Evolutionary conservation across 176 grass and related monocot genomes (phyloP), one percentile per base, ranked within the genome.

Genomic region (Oryza rufipogon): DNA sequence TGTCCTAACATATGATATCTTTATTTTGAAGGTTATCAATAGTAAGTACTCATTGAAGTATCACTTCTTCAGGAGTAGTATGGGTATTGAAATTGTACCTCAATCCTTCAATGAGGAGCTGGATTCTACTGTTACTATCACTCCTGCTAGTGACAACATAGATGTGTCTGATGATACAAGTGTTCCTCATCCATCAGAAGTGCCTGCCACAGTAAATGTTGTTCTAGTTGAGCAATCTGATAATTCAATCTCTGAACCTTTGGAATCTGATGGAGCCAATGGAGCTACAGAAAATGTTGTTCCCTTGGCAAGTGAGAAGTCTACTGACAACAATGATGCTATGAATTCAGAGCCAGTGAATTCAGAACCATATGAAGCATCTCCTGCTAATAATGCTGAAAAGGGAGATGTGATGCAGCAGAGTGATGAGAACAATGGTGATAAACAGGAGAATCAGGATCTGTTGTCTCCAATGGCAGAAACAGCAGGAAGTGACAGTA

Each of bases 361-460:
- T 41, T 41, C 39, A 41, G 39, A 41, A 69, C 14, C 8, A 80
- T 41, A 64, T 11, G 81, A 80, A 80, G 42, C 34, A 9, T 76
- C 71, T 58, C 4, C 60, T 48, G 17, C 26, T 32, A 63, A 34
- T 56, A 23, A 44, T 56, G 23, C 46, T 48, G 49, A 66, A 49
- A 79, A 87, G 41, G 48, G 46, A 64, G 46, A 65, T 5, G 30
- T 30, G 32, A 74, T 26, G 34, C 87, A 75, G 63, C 32, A 48
- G 7, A 9, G 16, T 80, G 15, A 75, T 83, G 64, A 78, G 72
- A 86, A 65, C 52, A 88, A 11, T 71, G 61, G 19, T 42, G 64
- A 71, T 72, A 61, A 85, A 71, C 3, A 79, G 60, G 88, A 86
- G 61, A 82, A 60, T 28, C 81, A 81, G 66, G 47, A 90, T 61